A percentile compares a stretch with the other conserved stretches of the same genome.
Conservation (phyloP, 2,329 filamentous ascomycete species). For the Nemania sp. region DNA sequence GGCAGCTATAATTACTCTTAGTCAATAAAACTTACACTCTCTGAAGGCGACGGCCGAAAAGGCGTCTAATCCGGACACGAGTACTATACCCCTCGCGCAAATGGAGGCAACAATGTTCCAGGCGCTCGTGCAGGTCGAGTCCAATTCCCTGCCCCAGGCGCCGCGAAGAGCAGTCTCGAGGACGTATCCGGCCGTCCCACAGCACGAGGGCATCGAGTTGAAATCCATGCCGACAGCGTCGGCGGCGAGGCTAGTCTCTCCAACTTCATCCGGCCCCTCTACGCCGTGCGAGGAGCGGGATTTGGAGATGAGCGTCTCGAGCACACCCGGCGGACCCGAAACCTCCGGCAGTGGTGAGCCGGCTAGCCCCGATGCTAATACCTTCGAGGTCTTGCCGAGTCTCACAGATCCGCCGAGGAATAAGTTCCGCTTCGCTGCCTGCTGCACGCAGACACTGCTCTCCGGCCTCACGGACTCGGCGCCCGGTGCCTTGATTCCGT, state of each 20-base stretch:
- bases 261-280: constrained; percentile 14
- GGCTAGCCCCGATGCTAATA: constrained; percentile 25
- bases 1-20: constrained; percentile 5
- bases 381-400: constrained; percentile 36
- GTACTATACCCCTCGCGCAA: neutral
- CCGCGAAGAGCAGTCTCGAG: constrained; percentile 43
- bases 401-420: constrained; percentile 68
- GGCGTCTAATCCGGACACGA: neutral
- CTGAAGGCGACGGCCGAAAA: neutral
- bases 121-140: constrained; percentile 36
- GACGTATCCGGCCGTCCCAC: constrained; percentile 45
- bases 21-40: constrained; percentile 9
- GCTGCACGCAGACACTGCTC: constrained; percentile 67
- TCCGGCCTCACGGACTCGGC: constrained; percentile 76
- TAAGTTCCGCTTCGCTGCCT: constrained; percentile 66
- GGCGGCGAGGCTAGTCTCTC: constrained; percentile 2
- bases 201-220: constrained; percentile 34
- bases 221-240: constrained; percentile 19
- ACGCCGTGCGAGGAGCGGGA: constrained; percentile 33
- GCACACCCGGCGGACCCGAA: constrained; percentile 1
- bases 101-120: constrained; percentile 30
- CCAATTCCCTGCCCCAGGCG: constrained; percentile 38
- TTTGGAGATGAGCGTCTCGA: constrained; percentile 32
- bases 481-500: constrained; percentile 78
- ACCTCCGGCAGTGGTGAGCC: constrained; percentile 3